Evolutionary conservation across 495 filamentous ascomycete species (phyloP).

Genomic region (Hyaloscypha finlandica): DNA sequence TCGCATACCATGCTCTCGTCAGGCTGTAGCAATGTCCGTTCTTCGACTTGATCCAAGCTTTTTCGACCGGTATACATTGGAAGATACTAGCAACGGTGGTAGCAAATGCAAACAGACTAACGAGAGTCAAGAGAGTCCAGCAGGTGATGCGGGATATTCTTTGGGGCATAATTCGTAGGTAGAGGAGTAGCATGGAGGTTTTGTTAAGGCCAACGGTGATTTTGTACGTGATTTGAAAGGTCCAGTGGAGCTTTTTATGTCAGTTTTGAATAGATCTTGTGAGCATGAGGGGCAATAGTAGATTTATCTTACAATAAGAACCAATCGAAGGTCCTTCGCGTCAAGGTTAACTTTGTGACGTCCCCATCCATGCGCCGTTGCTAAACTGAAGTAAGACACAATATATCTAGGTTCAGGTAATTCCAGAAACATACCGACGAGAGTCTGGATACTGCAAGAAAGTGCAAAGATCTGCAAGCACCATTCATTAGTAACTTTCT

Average conservation of each 20-base stretch:
- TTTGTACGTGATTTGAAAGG: conserved; percentile 16
- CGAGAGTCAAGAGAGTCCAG: conserved; percentile 4
- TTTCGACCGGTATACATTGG: conserved; percentile 55
- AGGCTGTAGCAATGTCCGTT: conserved; percentile 52
- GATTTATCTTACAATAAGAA: conserved; percentile 6
- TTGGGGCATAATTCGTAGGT: conserved; percentile 19
- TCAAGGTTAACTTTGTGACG: conserved; percentile 2
- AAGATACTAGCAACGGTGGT: conserved; percentile 43
- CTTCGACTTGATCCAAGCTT: conserved; percentile 53
- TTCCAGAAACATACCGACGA: conserved; percentile 3
- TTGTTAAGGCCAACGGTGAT: conserved; percentile 12
- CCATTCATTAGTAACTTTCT: neutral
- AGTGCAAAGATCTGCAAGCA: conserved; percentile 4
- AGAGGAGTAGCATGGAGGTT: conserved; percentile 10
- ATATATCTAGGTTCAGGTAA: neutral
- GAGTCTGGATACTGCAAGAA: conserved; percentile 6
- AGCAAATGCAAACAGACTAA: conserved; percentile 31
- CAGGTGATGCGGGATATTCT: conserved; percentile 2
- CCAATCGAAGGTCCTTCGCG: conserved; percentile 1
- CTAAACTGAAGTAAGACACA: neutral
- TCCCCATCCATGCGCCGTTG: conserved; percentile 12
- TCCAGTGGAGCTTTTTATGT: conserved; percentile 13
- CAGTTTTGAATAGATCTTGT: neutral
- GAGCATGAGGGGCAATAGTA: neutral
- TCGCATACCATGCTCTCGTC: conserved; percentile 48